Conservation (phyloP, 208 protist genomes). For the Herpetomonas muscarum region DNA sequence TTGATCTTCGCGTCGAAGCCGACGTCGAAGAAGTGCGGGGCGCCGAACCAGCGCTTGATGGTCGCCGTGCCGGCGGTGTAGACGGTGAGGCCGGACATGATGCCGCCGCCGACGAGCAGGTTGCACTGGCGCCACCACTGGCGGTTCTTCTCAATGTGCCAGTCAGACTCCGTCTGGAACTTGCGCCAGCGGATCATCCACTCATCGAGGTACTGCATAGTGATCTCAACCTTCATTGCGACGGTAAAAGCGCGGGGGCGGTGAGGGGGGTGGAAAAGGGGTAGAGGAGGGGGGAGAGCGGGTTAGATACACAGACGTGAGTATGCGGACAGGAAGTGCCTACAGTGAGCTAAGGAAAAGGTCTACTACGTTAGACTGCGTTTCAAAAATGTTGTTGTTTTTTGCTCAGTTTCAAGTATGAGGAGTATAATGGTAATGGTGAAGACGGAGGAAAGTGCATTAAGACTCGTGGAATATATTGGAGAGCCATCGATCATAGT, state of each 20-base stretch:
- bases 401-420: too few species aligned
- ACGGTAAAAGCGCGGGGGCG: not conserved
- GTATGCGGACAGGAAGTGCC: not conserved
- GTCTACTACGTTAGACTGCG: not conserved
- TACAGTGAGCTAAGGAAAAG: not conserved
- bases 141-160: constrained; percentile 80
- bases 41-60: constrained; percentile 72
- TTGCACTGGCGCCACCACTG: constrained; percentile 82
- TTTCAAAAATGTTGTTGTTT: too few species aligned
- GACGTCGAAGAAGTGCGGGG: constrained; percentile 85
- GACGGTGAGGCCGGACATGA: constrained; percentile 44
- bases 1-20: constrained; percentile 73
- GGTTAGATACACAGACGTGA: too few species aligned
- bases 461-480: too few species aligned
- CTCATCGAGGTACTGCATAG: constrained; percentile 87
- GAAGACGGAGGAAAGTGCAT: constrained; percentile 1
- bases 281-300: constrained; percentile 8
- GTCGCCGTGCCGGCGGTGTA: constrained; percentile 75
- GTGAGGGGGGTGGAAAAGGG: constrained; percentile 13
- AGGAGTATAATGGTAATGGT: not conserved
- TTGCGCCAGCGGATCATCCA: constrained; percentile 91
- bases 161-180: constrained; percentile 89
- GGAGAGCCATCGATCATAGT: too few species aligned
- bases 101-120: constrained; percentile 36
- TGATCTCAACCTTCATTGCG: constrained; percentile 79